Base-by-base conservation (phyloP, 306 rosid genomes). In the Dicorynia guianensis region DNA sequence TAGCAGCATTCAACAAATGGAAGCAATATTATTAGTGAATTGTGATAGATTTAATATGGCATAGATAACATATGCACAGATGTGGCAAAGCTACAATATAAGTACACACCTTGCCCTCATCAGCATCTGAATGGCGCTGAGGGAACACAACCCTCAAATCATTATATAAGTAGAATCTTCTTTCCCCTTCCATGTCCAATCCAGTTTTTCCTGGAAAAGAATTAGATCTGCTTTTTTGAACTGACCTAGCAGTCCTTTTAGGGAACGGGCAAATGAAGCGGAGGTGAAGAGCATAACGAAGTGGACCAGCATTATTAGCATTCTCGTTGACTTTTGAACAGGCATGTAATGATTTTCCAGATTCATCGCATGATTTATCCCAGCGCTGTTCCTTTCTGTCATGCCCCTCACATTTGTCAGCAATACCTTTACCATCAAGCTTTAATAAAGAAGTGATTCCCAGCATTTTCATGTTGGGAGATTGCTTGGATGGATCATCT, bases 231-330 rank as follows among this genome's bases (percentile, higher is more conserved):
- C 89, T 72, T 79, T 83, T 89, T 61, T 84, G 91, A 77, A 81
- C 69, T 7, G 96, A 56, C 72, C 76, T 82, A 14, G 70, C 80
- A 67, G 81, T n/a, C 59, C 68, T 89, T 80, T 92, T 96, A 0
- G 87, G 90, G 25, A 47, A 81, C 38, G 98, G 98, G 69, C 99
- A 96, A 15, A 85, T 61, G 80, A 96, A 96, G 3, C 98, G 97
- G 36, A 96, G 98, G 82, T 96, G 99, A 71, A 96, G 96, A 15
- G 98, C 98, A 63, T 96, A 96, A 14, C 97, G 99, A 40, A 96
- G 89, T 11, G 93, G 96, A 19, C 97, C 87, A 4, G 86, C 83
- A 53, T 75, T 72, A 54, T 73, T 78, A 77, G 76, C 69, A 57
- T 77, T 88, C 73, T 89, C 93, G 34, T 93, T 93, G 65, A 78